Percentiles rank a stretch among this genome's conserved stretches.
Evolutionary conservation across 75 land plant species (phyloP).

Genomic region (Cunninghamia lanceolata): DNA sequence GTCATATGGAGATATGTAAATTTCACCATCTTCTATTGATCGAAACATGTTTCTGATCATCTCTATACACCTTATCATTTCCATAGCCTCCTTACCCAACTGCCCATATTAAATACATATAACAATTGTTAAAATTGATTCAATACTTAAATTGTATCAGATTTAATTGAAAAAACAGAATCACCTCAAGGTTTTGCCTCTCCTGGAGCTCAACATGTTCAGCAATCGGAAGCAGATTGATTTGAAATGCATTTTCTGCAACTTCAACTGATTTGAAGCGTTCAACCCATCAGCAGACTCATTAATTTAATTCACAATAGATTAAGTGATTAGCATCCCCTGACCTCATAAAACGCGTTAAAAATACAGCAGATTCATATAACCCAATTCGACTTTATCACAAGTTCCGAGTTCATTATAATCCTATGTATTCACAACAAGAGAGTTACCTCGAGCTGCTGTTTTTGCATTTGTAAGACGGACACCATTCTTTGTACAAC

Average conservation of each 20-base stretch:
- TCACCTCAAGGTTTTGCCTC: background rate
- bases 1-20: constrained; percentile 52
- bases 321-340: too few relatives aligned
- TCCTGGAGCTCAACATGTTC: background rate
- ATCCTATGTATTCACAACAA: background rate
- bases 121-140: too few relatives aligned
- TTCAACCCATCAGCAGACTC: background rate
- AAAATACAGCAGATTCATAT: too few relatives aligned
- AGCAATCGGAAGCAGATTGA: background rate
- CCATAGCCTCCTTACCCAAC: background rate
- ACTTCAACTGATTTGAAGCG: background rate
- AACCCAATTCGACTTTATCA: too few relatives aligned
- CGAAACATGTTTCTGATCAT: constrained; percentile 34
- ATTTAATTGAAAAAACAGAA: too few relatives aligned
- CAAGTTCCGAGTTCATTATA: background rate
- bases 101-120: too few relatives aligned
- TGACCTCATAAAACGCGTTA: too few relatives aligned
- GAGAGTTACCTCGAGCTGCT: background rate
- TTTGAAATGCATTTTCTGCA: background rate
- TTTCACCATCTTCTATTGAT: constrained; percentile 64
- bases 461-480: background rate
- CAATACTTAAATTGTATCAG: too few relatives aligned
- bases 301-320: too few relatives aligned
- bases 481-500: background rate
- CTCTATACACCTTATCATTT: constrained; percentile 24